Evolutionary conservation across 176 grass and related monocot species (phyloP), one percentile per base, ranked within the genome.

Genomic region (Thalia dealbata): DNA sequence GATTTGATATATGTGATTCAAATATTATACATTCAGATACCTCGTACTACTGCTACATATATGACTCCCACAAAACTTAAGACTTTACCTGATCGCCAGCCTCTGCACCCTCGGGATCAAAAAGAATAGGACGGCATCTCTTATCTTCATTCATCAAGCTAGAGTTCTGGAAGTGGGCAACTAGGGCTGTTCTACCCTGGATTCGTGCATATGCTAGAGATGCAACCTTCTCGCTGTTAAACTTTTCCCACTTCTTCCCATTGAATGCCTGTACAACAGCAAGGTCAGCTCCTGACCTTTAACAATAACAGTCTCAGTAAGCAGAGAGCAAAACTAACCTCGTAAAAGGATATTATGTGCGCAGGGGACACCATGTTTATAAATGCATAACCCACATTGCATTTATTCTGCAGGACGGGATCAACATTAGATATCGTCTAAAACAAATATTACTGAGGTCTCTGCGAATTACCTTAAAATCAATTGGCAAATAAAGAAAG

Each of bases 331-430:
- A 61, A 42, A 67, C 44, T 24, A 58, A 87, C 85, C 85, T 83
- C 51, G 73, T 80, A 77, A 50, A 83, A 83, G 1, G 85, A 87
- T 66, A 83, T 75, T 64, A 87, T 80, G 56, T 83, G 75, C 46
- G 32, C 41, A 77, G 81, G 54, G 64, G 81, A 83, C 51, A 72
- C 42, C 77, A 87, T 80, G 56, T 87, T 87, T 71, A 87, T 80
- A 70, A 87, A 87, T 67, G 85, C 85, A 67, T 87, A 87, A 51
- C 85, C 85, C 61, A 87, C 85, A 77, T 83, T 87, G 74, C 85
- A 87, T 56, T 83, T 83, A 73, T 87, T 87, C 85, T 87, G 81
- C 81, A 80, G 28, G 58, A 50, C 76, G 38, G 27, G 15, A 69
- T 23, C 25, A 79, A 77, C 19, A 60, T 80, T 41, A 73, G 26